These are phyloP conservation scores for Pseudogymnoascus pannorum DNA, from an alignment of 2,329 filamentous ascomycete genomes.

Conservation along the genomic window DNA sequence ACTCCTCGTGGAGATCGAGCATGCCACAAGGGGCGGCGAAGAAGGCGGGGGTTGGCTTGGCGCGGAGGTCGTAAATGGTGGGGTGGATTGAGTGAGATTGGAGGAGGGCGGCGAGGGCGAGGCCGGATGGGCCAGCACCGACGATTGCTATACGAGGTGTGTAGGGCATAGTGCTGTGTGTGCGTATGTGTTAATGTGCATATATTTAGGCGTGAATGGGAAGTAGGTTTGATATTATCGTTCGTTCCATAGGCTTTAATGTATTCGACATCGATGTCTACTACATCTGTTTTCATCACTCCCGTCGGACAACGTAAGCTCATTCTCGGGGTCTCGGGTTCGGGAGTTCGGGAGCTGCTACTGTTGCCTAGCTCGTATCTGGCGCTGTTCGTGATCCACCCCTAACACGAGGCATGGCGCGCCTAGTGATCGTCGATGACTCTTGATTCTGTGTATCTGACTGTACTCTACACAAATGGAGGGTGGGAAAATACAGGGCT, in stretches of 20 bases:
- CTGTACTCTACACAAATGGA: too few species aligned
- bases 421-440: background rate
- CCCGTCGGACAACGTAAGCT: too few species aligned
- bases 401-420: background rate
- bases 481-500: too few species aligned
- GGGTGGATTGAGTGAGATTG: constrained; percentile 31
- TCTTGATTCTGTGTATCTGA: too few species aligned
- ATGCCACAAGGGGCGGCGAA: constrained; percentile 32
- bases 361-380: constrained; percentile 29
- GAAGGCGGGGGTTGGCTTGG: constrained; percentile 23
- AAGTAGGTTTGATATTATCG: background rate
- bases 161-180: background rate
- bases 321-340: background rate
- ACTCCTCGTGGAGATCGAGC: constrained; percentile 42
- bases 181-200: background rate
- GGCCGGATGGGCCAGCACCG: constrained; percentile 39
- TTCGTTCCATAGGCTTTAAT: background rate
- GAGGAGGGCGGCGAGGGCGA: constrained; percentile 41
- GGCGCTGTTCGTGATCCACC: constrained; percentile 33
- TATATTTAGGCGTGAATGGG: background rate
- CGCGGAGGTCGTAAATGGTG: constrained; percentile 32
- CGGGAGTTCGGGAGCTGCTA: background rate
- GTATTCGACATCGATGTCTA: background rate
- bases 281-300: too few species aligned
- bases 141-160: constrained; percentile 35